Evolutionary conservation across 2,329 filamentous ascomycete species (phyloP), one percentile per base, ranked within the genome.

Genomic region (Trichoderma sp.): DNA sequence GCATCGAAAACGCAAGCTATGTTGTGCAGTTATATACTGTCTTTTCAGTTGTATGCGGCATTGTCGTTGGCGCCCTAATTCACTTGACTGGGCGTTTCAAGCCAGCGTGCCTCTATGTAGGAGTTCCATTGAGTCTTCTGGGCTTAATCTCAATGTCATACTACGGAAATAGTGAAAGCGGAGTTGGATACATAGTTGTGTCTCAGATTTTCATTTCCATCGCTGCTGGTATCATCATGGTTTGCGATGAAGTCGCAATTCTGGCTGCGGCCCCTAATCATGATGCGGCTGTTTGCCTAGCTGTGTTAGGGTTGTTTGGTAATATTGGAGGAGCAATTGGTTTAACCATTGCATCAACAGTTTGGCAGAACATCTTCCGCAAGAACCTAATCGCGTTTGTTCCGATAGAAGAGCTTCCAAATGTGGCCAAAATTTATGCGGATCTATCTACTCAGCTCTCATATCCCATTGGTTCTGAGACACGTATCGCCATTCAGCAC

Each of bases 161-260:
- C 47, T 90, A 88, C 82, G 87, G 88, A 26, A 82, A 84, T 72
- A 84, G 87, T 43, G 79, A 84, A 34, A 81, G 80, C 67, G 81
- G 83, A 23, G 82, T 89, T 39, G 82, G 86, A 3, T 87, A 86
- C 76, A 81, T 91, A 2, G 78, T 91, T 75, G 87, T 88, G 80
- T 88, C 86, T 17, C 88, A 92, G 77, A 85, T 92, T 66, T 86
- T 91, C 73, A 84, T 91, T 69, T 88, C 88, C 3, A 84, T 90
- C 32, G 87, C 87, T 2, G 88, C 88, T 2, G 89, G 88, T 1
- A 82, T 87, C 2, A 81, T 90, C 9, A 88, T 91, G 61, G 85
- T 91, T 53, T 84, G 85, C 23, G 87, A 87, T 57, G 86, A 92
- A 76, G 84, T 91, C 75, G 88, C 88, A 23, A 87, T 83, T 77